Evolutionary conservation across 805 yeast species (phyloP), one percentile per base, ranked within the genome.

Genomic region (Wickerhamiella allomyrinae): DNA sequence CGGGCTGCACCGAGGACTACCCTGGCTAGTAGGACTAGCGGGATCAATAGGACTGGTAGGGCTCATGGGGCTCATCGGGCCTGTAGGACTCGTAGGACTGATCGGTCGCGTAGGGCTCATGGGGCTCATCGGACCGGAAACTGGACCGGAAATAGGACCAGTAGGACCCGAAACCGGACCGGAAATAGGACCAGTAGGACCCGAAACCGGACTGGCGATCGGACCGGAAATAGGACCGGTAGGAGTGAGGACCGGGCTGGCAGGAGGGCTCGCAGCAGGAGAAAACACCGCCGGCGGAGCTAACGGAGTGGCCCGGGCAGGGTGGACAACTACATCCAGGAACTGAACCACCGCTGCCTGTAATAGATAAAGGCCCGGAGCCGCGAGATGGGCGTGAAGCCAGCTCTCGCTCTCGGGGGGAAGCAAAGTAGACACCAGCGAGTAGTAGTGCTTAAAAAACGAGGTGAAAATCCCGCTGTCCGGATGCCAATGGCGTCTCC

Each of bases 361-460:
- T 8, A 60, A 34, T 3, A 53, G 34, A 15, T 57, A 24, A 44
- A 61, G 49, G 2, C 65, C 65, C 2, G 65, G 65, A 0, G 58
- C 48, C 5, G 52, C 48, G 9, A 50, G 21, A 23, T 52, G 47
- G 13, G 52, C 42, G 9, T 47, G 45, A 5, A 43, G 35, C 40
- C 46, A 37, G 33, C 20, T 19, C 9, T 41, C 40, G 27, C 41
- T 38, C 22, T 44, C 51, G 1, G 41, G 43, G 1, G 58, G 58
- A 4, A 55, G 45, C 9, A 41, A 17, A n/a, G 39, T 41, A 8
- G 65, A 50, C 10, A 59, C 53, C 13, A 65, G 49, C 10, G 55
- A 39, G 42, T 63, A 65, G 41, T 60, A 57, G 47, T 66, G 70
- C 49, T 62, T 65, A 34, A 66, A 46, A 43, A 65, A 65, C n/a